Evolutionary conservation across 106 monocot genomes (phyloP), one percentile per base, ranked within the genome.

Genomic region (Allium fistulosum): DNA sequence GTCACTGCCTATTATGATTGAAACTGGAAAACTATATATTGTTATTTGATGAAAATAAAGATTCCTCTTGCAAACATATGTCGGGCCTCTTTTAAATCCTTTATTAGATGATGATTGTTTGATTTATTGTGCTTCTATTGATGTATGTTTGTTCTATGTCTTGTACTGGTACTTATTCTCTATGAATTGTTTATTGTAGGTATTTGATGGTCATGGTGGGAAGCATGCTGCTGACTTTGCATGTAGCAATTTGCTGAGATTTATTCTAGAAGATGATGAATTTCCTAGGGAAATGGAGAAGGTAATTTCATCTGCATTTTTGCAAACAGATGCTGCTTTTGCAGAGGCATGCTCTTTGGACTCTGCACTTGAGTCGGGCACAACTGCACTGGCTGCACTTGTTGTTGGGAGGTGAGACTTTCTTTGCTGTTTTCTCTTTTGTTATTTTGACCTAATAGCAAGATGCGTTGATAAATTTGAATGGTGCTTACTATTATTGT

Each of bases 171-270:
- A 37, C 37, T 37, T 55, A 53, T 1, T 53, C 13, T 9, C 52
- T 55, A 11, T 55, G 15, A 12, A 48, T 63, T 11, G 49, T 59
- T 27, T 17, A 11, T 53, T 64, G 5, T 65, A 94, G 94, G 87
- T 94, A 53, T 94, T 94, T 87, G 94, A 94, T 69, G 94, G 94
- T 10, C 94, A 94, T 75, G 90, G 90, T 56, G 94, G 94, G 76
- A 90, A 82, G 72, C 87, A 94, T 76, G 94, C 94, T 60, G 90
- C 94, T 46, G 94, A 90, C 13, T 94, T 87, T 79, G 84, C 77
- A 22, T 85, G 85, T 68, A 80, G 76, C 76, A 84, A 94, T 51
- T 79, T 87, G 67, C 84, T 76, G 12, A 87, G 74, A 76, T 84
- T 82, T 65, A 80, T 94, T 55, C 27, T 77, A 10, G 84, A 90